Percentiles rank a stretch among this genome's conserved stretches.
Conservation (phyloP, 805 yeast genomes). For the Sugiyamaella lignohabitans region DNA sequence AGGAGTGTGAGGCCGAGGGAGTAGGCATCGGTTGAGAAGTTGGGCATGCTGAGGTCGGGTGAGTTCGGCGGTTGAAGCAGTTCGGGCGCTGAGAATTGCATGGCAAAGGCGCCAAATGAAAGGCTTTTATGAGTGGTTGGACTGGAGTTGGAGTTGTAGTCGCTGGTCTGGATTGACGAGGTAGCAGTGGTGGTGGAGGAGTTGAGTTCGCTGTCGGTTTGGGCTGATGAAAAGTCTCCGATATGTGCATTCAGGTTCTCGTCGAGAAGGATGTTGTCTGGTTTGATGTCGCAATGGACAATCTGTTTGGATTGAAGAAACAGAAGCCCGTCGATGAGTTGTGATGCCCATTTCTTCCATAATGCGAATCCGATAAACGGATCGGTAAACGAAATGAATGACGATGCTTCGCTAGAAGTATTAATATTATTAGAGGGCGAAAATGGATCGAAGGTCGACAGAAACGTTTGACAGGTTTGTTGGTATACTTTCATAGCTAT, state of each 20-base stretch:
- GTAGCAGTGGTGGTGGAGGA: slow-evolving; percentile 12
- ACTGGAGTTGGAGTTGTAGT: too few relatives aligned
- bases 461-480: slow-evolving; percentile 11
- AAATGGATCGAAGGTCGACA: slow-evolving; percentile 18
- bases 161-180: neutral
- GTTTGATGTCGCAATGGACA: slow-evolving; percentile 88
- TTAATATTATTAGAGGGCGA: slow-evolving; percentile 16
- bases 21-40: slow-evolving; percentile 39
- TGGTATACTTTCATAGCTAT: slow-evolving; percentile 20
- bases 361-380: slow-evolving; percentile 22
- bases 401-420: too few relatives aligned
- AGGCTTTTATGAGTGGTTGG: too few relatives aligned
- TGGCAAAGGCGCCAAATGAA: slow-evolving; percentile 31
- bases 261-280: slow-evolving; percentile 65
- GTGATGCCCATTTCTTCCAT: slow-evolving; percentile 26
- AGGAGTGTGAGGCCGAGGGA: slow-evolving; percentile 43
- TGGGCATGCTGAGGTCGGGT: slow-evolving; percentile 24
- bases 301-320: slow-evolving; percentile 73
- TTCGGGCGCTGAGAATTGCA: slow-evolving; percentile 46
- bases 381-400: neutral
- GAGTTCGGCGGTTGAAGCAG: slow-evolving; percentile 27
- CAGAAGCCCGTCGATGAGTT: slow-evolving; percentile 27
- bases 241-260: slow-evolving; percentile 31
- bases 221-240: slow-evolving; percentile 45
- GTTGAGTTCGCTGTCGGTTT: slow-evolving; percentile 19